Base-by-base conservation (phyloP, 805 yeast species). In the Lipomyces yamadae region DNA sequence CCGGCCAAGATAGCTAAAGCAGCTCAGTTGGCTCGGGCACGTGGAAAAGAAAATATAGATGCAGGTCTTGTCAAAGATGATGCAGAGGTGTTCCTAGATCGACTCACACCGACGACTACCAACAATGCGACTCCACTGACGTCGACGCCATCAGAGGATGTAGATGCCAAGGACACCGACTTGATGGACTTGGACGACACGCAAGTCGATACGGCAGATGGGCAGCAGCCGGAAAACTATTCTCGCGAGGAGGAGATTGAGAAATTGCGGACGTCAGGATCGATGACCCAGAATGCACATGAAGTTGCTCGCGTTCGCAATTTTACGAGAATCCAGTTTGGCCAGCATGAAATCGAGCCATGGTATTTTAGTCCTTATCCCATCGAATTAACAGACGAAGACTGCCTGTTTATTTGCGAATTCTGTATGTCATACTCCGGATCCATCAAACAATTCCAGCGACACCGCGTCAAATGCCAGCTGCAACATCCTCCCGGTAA, bases 351-450 rank as follows among this genome's bases (percentile, higher is more conserved):
- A 72, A 92, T 95, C 62, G 99, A 95, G 77, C 99, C 99, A 1
- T 95, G 99, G 99, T 95, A 95, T 78, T 95, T 95, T 75, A 90
- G 97, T 1, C 98, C 99, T 0, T 95, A 95, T 77, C 99, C 99
- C 0, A 83, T 92, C 15, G 99, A 95, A 76, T 83, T 92, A 64
- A 92, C 98, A 0, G 98, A 95, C 73, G 95, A 89, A 71, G 98
- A 94, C 76, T 88, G 85, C 63, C 85, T 95, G 32, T 95, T 89
- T 76, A 89, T 95, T 57, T 95, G 97, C 78, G 98, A 93, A 78
- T 95, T 90, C 76, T 88, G 97, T 2, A 78, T 95, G 66, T 87
- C 91, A 66, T 95, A 91, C 78, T 95, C 91, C 79, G 95, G 96
- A 3, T 90, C 97, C 0, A 82, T 84, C 69, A 91, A 90, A 74